Conservation (phyloP, 768 basidiomycete species). For the Crassisporium funariophilum region DNA sequence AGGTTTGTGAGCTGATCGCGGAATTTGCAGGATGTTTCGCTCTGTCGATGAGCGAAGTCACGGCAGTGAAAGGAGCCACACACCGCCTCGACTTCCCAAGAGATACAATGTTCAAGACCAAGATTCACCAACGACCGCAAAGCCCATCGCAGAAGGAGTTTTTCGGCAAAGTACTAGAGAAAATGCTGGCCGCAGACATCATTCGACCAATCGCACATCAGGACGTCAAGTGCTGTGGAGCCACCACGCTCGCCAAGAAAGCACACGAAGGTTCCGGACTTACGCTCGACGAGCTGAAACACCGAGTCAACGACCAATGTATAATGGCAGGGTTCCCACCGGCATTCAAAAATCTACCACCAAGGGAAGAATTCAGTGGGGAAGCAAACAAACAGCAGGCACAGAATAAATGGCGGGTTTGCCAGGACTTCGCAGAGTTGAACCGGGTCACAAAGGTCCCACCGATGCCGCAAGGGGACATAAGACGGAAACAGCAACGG, state of each 20-base stretch:
- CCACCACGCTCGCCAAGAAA: slow-evolving; percentile 39
- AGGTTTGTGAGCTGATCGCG: slow-evolving; percentile 22
- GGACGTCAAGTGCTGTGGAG: slow-evolving; percentile 36
- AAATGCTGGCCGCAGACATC: slow-evolving; percentile 36
- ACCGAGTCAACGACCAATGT: slow-evolving; percentile 36
- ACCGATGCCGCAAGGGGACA: too few species aligned
- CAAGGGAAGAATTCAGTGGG: neutral
- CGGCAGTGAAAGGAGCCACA: slow-evolving; percentile 26
- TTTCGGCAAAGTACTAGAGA: slow-evolving; percentile 31
- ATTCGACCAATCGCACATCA: slow-evolving; percentile 27
- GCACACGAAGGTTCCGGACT: slow-evolving; percentile 31
- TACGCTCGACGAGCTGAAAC: slow-evolving; percentile 34
- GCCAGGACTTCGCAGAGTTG: slow-evolving; percentile 38
- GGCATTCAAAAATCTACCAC: slow-evolving; percentile 21
- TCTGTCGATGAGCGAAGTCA: slow-evolving; percentile 39
- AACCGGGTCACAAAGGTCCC: slow-evolving; percentile 32
- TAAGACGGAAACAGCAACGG: slow-evolving; percentile 38
- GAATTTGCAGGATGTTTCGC: slow-evolving; percentile 43
- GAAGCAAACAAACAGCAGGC: neutral
- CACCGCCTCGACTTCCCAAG: slow-evolving; percentile 36
- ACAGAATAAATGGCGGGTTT: slow-evolving; percentile 39
- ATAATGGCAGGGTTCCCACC: slow-evolving; percentile 22
- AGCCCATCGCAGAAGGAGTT: slow-evolving; percentile 34
- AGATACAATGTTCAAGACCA: slow-evolving; percentile 29
- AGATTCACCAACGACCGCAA: slow-evolving; percentile 31